These are phyloP conservation scores for Blastobotrys indianensis DNA, from an alignment of 1,139 yeast genomes.

Conservation along the genomic window DNA sequence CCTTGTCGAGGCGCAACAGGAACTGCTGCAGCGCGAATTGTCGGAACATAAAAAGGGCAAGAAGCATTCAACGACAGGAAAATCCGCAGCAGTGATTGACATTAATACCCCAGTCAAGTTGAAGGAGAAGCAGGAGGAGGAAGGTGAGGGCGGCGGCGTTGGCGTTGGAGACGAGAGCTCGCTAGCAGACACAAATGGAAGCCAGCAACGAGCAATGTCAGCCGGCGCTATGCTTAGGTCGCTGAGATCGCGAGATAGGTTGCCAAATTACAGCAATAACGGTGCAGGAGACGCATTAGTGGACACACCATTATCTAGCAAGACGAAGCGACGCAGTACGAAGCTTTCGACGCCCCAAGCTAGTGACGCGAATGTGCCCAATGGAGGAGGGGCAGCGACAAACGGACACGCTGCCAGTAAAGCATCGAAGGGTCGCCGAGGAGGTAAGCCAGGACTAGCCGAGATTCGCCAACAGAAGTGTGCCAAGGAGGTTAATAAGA, in stretches of 20 bases:
- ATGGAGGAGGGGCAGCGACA: not conserved
- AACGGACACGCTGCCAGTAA: constrained; percentile 14
- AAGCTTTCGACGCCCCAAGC: no score
- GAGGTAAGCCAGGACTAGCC: constrained; percentile 13
- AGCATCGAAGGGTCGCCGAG: constrained; percentile 17
- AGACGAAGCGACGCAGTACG: no score
- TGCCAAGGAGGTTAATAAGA: constrained; percentile 22
- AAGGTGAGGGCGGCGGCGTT: not conserved
- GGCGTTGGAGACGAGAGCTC: not conserved
- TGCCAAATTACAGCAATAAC: not conserved
- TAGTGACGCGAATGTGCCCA: no score
- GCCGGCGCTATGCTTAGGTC: not conserved
- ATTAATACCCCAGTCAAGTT: not conserved
- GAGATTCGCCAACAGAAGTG: constrained; percentile 14
- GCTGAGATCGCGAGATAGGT: constrained; percentile 5
- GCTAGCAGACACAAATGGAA: no score
- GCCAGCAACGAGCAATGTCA: no score
- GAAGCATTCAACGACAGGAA: not conserved
- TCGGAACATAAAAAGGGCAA: not conserved
- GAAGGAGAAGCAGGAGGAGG: not conserved
- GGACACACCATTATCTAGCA: no score
- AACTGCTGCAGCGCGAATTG: not conserved
- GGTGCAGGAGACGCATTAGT: not conserved
- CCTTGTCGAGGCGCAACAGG: constrained; percentile 1
- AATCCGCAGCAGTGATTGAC: not conserved